These are phyloP conservation scores for Boletus pseudopeckii DNA, from an alignment of 768 basidiomycete genomes.

Conservation along the genomic window DNA sequence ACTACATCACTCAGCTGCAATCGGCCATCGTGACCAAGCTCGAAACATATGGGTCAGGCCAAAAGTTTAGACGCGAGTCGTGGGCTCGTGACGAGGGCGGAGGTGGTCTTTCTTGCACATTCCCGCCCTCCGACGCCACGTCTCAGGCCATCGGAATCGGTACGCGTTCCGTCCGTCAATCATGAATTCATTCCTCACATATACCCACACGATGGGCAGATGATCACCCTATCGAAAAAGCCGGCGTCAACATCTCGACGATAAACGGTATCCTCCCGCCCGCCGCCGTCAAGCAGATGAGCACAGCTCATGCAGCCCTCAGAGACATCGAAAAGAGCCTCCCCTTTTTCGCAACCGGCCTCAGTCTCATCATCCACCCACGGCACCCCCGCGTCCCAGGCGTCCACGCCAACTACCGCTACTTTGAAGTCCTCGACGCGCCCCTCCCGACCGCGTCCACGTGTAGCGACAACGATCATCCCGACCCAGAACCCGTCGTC, in stretches of 20 bases:
- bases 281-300: constrained; percentile 24
- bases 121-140: not conserved
- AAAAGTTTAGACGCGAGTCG: constrained; percentile 13
- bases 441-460: not conserved
- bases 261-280: constrained; percentile 18
- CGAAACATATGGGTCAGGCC: constrained; percentile 9
- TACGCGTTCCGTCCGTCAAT: not conserved
- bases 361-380: constrained; percentile 24
- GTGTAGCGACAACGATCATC: not conserved
- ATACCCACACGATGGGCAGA: not conserved
- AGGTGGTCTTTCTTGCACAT: constrained; percentile 19
- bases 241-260: constrained; percentile 17
- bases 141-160: not conserved
- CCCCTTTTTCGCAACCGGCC: constrained; percentile 15
- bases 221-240: constrained; percentile 22
- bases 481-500: constrained; percentile 6
- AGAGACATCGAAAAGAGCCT: constrained; percentile 12
- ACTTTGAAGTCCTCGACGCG: constrained; percentile 22
- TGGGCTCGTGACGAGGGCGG: constrained; percentile 22
- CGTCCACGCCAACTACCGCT: constrained; percentile 27
- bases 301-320: constrained; percentile 16
- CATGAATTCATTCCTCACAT: not conserved
- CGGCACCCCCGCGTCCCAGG: constrained; percentile 20
- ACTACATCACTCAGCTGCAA: constrained; percentile 18
- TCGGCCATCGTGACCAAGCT: constrained; percentile 20